Evolutionary conservation across 805 yeast species (phyloP).

Genomic region (Nakazawaea ernobii): DNA sequence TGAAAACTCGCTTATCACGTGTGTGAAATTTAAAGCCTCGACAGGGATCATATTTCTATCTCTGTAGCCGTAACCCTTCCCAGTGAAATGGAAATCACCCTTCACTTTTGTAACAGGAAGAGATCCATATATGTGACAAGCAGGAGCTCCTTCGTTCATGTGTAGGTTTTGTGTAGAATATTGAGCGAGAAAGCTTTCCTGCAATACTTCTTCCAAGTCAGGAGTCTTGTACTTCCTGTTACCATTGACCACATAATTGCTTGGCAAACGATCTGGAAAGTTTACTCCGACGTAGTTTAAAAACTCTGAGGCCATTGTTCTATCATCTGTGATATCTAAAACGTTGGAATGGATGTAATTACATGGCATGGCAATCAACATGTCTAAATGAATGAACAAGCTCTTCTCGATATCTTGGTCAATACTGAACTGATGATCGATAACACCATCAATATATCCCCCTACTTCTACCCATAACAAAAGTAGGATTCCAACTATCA

Average conservation of each 20-base stretch:
- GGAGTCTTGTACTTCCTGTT: conserved; percentile 47
- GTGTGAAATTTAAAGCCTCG: conserved; percentile 69
- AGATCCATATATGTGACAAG: conserved; percentile 82
- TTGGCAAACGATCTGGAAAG: conserved; percentile 45
- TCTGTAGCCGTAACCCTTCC: conserved; percentile 61
- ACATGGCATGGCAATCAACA: conserved; percentile 83
- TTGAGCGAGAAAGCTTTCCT: conserved; percentile 61
- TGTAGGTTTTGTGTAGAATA: conserved; percentile 41
- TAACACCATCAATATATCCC: conserved; percentile 73
- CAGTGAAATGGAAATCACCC: conserved; percentile 84
- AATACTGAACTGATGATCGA: conserved; percentile 73
- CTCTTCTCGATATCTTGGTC: conserved; percentile 53
- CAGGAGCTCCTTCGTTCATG: conserved; percentile 52
- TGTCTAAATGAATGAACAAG: conserved; percentile 69
- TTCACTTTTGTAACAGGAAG: conserved; percentile 79
- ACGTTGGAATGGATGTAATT: conserved; percentile 68
- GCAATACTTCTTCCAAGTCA: conserved; percentile 60
- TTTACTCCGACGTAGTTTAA: conserved; percentile 63
- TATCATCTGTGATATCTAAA: conserved; percentile 71
- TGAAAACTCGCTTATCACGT: conserved; percentile 79
- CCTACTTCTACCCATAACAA: conserved; percentile 83
- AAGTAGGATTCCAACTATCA: conserved; percentile 57
- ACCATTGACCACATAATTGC: conserved; percentile 37
- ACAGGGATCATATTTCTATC: conserved; percentile 41
- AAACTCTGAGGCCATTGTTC: conserved; percentile 70